Evolutionary conservation across 2,329 filamentous ascomycete genomes (phyloP), one percentile per base, ranked within the genome.

Genomic region (Sporothrix dimorphospora): DNA sequence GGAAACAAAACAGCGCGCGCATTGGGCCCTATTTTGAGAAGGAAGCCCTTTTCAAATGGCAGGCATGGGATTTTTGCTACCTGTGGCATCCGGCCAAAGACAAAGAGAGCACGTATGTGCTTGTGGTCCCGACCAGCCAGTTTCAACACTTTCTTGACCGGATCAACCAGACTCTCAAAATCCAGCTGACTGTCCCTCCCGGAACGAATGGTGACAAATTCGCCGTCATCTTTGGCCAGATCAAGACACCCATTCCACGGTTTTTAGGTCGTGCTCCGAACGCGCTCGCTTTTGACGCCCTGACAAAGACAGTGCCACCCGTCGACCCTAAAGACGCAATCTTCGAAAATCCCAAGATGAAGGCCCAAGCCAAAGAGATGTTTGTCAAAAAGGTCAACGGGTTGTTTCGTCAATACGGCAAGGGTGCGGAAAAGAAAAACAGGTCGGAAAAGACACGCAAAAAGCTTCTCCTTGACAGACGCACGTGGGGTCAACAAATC

Each of bases 11-110:
- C 77, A 81, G 77, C 74, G 85, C 80, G 77, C 85, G 76, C 75
- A 87, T 83, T 4, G 76, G 75, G 27, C 81, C 82, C 0, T 86
- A 87, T 79, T 93, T 93, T 76, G 83, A 87, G 45, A 77, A 79
- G 3, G 83, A 87, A 47, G 80, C 79, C 2, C 86, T 93, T 67
- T 83, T 92, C 75, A 88, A 87, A 76, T 81, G 83, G 1, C 85
- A 88, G 72, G 78, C 83, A 12, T 97, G 94, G 94, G 90, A 95
- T 74, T 82, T 97, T 71, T 94, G 91, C 80, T 94, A 92, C 79
- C 78, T 94, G 47, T 85, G 89, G 78, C 83, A 87, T 65, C 86
- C 88, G 0, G 75, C 78, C 19, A 79, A 82, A 3, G 75, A 82
- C 8, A 80, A 82, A 16, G 79, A 83, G 40, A 85, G 85, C 68